A percentile compares a stretch with the other conserved stretches of the same genome.
Evolutionary conservation across 352 stramenopile species (phyloP).

Genomic region (Phytophthora vignae): DNA sequence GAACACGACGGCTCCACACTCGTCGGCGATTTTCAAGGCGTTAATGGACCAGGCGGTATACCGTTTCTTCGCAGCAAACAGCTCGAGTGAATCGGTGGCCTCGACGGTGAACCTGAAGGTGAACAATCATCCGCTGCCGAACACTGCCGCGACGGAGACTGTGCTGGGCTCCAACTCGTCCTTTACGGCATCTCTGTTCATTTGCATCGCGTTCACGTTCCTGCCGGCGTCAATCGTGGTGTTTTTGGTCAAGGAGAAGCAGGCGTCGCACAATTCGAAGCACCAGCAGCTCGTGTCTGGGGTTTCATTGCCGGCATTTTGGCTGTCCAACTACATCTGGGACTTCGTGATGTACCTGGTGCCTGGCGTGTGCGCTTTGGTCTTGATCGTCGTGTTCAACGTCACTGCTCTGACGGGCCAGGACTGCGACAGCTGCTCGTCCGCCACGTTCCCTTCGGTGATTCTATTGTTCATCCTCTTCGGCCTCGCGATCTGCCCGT

Average conservation of each 20-base stretch:
- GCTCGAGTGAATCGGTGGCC: constrained; percentile 7
- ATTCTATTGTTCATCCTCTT: constrained; percentile 62
- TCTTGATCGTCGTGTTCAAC: constrained; percentile 51
- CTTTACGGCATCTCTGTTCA: constrained; percentile 73
- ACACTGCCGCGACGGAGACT: constrained; percentile 44
- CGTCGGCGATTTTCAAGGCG: constrained; percentile 57
- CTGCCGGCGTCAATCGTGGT: constrained; percentile 91
- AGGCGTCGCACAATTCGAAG: constrained; percentile 92
- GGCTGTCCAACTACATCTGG: constrained; percentile 94
- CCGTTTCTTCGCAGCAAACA: constrained; percentile 49
- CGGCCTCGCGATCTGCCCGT: constrained; percentile 56
- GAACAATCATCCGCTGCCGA: constrained; percentile 51
- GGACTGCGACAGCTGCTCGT: constrained; percentile 56
- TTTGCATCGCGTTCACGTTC: constrained; percentile 92
- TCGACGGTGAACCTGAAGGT: constrained; percentile 43
- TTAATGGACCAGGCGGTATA: constrained; percentile 62
- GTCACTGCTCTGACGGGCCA: constrained; percentile 47
- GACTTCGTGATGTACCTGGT: constrained; percentile 93
- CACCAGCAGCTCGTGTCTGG: constrained; percentile 96
- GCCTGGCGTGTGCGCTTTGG: constrained; percentile 42
- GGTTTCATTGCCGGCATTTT: constrained; percentile 93
- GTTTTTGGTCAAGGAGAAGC: constrained; percentile 95
- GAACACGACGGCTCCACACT: constrained; percentile 59
- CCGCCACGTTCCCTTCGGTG: constrained; percentile 46
- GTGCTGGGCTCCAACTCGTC: constrained; percentile 47